Evolutionary conservation across 2,329 filamentous ascomycete genomes (phyloP), one percentile per base, ranked within the genome.

Genomic region (Nemania diffusa): DNA sequence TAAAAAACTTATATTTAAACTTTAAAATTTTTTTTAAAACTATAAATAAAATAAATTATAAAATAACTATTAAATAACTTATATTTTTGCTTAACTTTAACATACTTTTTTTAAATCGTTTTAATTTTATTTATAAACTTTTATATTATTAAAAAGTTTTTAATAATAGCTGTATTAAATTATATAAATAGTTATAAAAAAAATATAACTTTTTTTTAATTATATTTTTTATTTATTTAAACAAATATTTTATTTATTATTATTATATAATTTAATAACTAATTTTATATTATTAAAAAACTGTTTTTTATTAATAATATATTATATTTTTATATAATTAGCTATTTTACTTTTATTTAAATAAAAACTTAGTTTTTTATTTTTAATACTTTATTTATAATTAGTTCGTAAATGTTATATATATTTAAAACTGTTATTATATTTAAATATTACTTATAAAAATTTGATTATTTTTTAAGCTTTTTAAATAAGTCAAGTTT

Each of bases 121-220:
- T 44, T 44, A 44, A 44, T 44, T 44, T 44, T 44, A n/a, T n/a
- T n/a, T n/a, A n/a, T n/a, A n/a, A n/a, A n/a, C n/a, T n/a, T n/a
- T n/a, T n/a, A n/a, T n/a, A n/a, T n/a, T n/a, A n/a, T n/a, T n/a
- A n/a, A n/a, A n/a, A n/a, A n/a, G n/a, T n/a, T n/a, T n/a, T n/a
- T n/a, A n/a, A n/a, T n/a, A n/a, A n/a, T n/a, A n/a, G n/a, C n/a
- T n/a, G n/a, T n/a, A n/a, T n/a, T n/a, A n/a, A n/a, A n/a, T n/a
- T n/a, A n/a, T n/a, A n/a, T n/a, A n/a, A n/a, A n/a, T n/a, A n/a
- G n/a, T n/a, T n/a, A n/a, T n/a, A n/a, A n/a, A n/a, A n/a, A n/a
- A n/a, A n/a, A n/a, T n/a, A n/a, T n/a, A n/a, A n/a, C 7, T 6
- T 27, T 26, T 57, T 57, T 57, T 57, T 57, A 44, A 22, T 57